Evolutionary conservation across 148 eudicot species (phyloP), one percentile per base, ranked within the genome.

Genomic region (Rhododendron mucronatum): DNA sequence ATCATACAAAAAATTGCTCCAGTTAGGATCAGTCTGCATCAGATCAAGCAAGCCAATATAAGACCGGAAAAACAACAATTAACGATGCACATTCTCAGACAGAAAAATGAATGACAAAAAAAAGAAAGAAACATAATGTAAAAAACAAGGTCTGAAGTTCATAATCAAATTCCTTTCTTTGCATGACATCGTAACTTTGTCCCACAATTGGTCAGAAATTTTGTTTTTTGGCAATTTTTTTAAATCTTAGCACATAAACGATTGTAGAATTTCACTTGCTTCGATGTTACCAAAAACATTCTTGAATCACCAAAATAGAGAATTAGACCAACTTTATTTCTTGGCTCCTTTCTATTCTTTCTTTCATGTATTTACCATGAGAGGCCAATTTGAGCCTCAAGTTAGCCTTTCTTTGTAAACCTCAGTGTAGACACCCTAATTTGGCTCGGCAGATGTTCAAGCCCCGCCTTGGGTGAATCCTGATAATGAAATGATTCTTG

Each of bases 1-100:
- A 89, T 96, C 91, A 47, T 90, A 96, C 87, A 96, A 88, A 86
- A 92, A 96, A 82, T 96, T 96, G 83, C 99, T 88, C 99, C 99
- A 96, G 86, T 96, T 96, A 81, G 99, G 99, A 90, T 96, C 99
- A 82, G 98, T 96, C 99, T 96, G 97, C 98, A 91, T 57, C 15
- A 57, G 44, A 80, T 51, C 82, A 85, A 76, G 82, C 51, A 84
- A 82, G 83, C 78, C 51, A 30, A 55, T 37, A 53, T 81, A 75
- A 81, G 23, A 80, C 14, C 45, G n/a, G 23, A 63, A 15, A 78
- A n/a, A 59, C 50, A 39, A 12, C 45, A 81, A 79, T 20, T 5
- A 83, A 28, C 28, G 76, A 67, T 67, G 79, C 13, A 47, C 4
- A 61, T 30, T 13, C 76, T 30, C 7, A 71, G 37, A 30, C 18